Evolutionary conservation across 805 yeast genomes (phyloP), one percentile per base, ranked within the genome.

Genomic region (Lipomyces yamanashiensis): DNA sequence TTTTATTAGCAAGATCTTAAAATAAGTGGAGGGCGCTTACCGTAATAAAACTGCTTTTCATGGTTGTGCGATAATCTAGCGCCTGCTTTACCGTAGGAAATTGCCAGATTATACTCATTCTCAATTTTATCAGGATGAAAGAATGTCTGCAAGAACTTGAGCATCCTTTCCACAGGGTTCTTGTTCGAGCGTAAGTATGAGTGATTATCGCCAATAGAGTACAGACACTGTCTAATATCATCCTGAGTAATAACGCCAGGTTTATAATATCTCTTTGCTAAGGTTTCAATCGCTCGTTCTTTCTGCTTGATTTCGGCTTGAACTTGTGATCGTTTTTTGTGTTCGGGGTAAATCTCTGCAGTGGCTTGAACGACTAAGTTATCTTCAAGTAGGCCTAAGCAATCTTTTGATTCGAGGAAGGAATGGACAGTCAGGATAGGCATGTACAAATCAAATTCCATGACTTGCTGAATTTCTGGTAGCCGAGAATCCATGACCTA

Each of bases 201-300:
- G 71, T 87, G 87, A 76, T 85, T 88, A 73, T 89, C 96, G 45
- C 93, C 92, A 57, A 89, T 84, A 0, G 95, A 89, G 72, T 89
- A 89, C 21, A 89, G 73, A 4, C 87, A 85, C 70, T 87, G 91
- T 45, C 89, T 80, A n/a, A 88, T 81, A 52, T 86, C 88, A 56
- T 88, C 92, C 61, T 80, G 81, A 19, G 80, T 67, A 52, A 82
- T 77, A 6, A 58, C 40, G 13, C 64, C 63, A 2, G 80, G 79
- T n/a, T 71, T 64, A 9, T 80, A 74, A 71, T 86, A 87, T 62
- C 77, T 81, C 7, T 76, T 71, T 0, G 88, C 84, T 41, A 89
- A 74, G 37, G 70, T 74, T 71, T 88, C 90, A 60, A 89, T 87
- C 0, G 92, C 86, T n/a, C 76, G 71, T 73, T 89, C 95, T 72